Conservation (phyloP, 169 alveolate genomes). For the Eimeria sp. region DNA sequence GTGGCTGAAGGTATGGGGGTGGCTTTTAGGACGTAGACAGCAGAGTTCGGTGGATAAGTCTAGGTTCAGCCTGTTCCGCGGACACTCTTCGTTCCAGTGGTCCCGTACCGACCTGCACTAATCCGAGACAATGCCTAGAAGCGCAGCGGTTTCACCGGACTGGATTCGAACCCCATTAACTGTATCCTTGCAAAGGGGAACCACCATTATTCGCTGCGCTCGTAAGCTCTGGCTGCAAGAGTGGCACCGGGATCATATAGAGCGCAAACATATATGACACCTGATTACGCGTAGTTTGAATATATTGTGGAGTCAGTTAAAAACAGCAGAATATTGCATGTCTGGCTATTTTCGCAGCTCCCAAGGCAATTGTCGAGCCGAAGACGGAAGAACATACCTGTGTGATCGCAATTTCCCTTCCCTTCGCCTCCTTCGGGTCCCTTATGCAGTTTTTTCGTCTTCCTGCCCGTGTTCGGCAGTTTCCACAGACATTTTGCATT, state of each 20-base stretch:
- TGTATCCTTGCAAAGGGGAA: neutral
- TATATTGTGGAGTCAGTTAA: neutral
- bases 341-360: slow-evolving; percentile 7
- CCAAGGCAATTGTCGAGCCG: slow-evolving; percentile 1
- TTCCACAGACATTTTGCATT: neutral
- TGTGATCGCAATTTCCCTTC: neutral
- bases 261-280: too few relatives aligned
- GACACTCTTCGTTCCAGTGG: neutral
- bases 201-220: slow-evolving; percentile 24
- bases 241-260: neutral
- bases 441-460: neutral
- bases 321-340: neutral
- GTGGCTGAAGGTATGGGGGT: neutral
- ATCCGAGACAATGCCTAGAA: neutral
- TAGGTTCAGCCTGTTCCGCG: neutral
- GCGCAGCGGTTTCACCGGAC: neutral
- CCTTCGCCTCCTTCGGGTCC: neutral
- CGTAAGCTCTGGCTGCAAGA: neutral
- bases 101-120: neutral
- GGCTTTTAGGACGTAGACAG: neutral
- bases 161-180: slow-evolving; percentile 9
- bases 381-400: neutral
- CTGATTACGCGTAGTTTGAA: neutral
- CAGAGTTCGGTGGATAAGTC: neutral
- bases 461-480: neutral